These are phyloP conservation scores for Pestalotiopsis fici DNA, from an alignment of 2,329 filamentous ascomycete species.

Conservation along the genomic window DNA sequence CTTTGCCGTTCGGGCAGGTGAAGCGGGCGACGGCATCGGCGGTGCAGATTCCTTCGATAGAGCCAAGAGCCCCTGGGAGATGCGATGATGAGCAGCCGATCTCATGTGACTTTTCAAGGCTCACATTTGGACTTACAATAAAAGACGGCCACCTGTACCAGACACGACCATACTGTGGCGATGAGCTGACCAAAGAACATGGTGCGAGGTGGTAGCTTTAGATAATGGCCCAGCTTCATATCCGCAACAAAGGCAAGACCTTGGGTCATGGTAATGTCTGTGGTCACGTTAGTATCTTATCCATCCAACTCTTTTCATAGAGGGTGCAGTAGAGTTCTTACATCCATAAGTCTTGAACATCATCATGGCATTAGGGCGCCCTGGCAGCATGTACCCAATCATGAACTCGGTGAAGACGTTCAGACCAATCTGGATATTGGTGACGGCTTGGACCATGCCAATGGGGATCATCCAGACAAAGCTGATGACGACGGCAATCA, in stretches of 20 bases:
- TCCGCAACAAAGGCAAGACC: background rate
- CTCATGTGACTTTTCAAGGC: too few relatives aligned
- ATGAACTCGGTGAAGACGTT: constrained; percentile 73
- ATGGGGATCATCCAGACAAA: constrained; percentile 62
- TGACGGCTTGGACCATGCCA: constrained; percentile 62
- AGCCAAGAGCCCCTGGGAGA: constrained; percentile 31
- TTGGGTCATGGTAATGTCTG: constrained; percentile 8
- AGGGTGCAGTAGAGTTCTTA: background rate
- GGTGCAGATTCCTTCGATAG: constrained; percentile 56
- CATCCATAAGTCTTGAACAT: constrained; percentile 67
- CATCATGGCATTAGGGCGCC: constrained; percentile 73
- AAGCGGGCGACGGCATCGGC: constrained; percentile 48
- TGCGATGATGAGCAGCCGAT: background rate
- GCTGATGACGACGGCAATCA: constrained; percentile 59
- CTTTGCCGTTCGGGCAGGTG: constrained; percentile 57
- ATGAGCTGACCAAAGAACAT: constrained; percentile 10
- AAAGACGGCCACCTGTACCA: constrained; percentile 44
- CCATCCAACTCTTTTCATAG: background rate
- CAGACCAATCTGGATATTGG: constrained; percentile 56
- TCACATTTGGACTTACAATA: constrained; percentile 29
- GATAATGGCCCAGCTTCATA: constrained; percentile 11
- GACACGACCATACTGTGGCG: constrained; percentile 29
- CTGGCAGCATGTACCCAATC: constrained; percentile 72
- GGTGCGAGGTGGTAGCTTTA: constrained; percentile 4
- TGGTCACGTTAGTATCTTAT: background rate